Conservation (phyloP, 371 early-diverging fungal genomes). For the Zopfochytrium polystomum region DNA sequence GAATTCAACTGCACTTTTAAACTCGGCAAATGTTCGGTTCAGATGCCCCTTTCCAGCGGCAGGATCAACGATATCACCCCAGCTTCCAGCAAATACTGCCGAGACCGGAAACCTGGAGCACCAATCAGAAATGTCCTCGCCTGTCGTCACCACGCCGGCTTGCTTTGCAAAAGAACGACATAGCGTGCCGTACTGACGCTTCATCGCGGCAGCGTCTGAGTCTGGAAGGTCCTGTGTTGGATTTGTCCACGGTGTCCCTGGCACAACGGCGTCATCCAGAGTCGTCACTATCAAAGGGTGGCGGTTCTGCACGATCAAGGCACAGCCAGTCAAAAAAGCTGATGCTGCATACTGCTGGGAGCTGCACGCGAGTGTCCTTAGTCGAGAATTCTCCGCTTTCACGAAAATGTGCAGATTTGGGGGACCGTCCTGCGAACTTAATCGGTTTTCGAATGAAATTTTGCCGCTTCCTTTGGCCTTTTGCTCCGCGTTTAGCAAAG, state of each 20-base stretch:
- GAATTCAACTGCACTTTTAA: no score
- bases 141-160: neutral
- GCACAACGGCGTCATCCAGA: constrained; percentile 4
- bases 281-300: constrained; percentile 2
- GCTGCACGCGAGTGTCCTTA: constrained; percentile 6
- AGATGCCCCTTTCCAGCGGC: neutral
- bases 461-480: neutral
- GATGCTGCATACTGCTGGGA: constrained; percentile 5
- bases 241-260: constrained; percentile 5
- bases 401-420: constrained; percentile 8
- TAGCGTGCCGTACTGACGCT: constrained; percentile 7
- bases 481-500: neutral
- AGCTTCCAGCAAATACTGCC: constrained; percentile 11
- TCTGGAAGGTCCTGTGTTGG: constrained; percentile 6
- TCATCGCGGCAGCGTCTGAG: constrained; percentile 2
- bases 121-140: neutral
- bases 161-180: neutral
- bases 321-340: constrained; percentile 6
- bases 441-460: no score
- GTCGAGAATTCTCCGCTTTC: constrained; percentile 3
- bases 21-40: constrained; percentile 15
- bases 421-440: constrained; percentile 1
- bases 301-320: neutral
- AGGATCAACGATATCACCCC: neutral
- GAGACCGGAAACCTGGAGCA: constrained; percentile 6